phyloP scores from a whole-genome alignment of 371 early-diverging fungal species.

The Thermomucor indicae-seudaticae region DNA sequence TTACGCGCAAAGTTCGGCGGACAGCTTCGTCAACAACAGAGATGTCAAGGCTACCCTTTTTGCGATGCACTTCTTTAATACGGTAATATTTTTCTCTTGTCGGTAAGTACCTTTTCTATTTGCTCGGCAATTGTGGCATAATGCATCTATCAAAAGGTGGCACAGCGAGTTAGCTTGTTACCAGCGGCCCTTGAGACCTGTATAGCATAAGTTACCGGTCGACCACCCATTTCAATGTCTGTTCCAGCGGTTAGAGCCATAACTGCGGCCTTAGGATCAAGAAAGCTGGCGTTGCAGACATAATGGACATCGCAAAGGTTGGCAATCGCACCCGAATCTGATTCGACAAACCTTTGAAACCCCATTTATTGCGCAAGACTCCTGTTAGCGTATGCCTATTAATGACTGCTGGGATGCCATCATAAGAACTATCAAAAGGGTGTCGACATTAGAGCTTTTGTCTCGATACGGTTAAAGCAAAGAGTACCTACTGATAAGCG shows the following conservation, averaged over 20 bases:
- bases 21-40: constrained; percentile 22
- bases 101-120: constrained; percentile 5
- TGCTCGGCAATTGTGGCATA: constrained; percentile 10
- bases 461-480: neutral
- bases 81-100: neutral
- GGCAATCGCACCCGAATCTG: constrained; percentile 21
- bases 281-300: constrained; percentile 5
- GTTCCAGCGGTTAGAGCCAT: constrained; percentile 14
- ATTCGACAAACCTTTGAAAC: constrained; percentile 20
- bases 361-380: constrained; percentile 34
- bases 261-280: constrained; percentile 11
- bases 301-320: constrained; percentile 9
- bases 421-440: constrained; percentile 8
- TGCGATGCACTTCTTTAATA: constrained; percentile 1
- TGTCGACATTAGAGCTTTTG: neutral
- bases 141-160: constrained; percentile 9
- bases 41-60: constrained; percentile 36
- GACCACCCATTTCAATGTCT: constrained; percentile 22
- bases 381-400: constrained; percentile 22
- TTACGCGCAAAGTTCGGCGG: constrained; percentile 16
- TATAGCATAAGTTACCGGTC: constrained; percentile 6
- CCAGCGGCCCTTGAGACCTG: too few relatives aligned
- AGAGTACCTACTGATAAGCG: constrained; percentile 12
- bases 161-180: too few relatives aligned
- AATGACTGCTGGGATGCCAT: constrained; percentile 14